Evolutionary conservation across 2,329 filamentous ascomycete genomes (phyloP).

Genomic region (Ascosphaera apis): DNA sequence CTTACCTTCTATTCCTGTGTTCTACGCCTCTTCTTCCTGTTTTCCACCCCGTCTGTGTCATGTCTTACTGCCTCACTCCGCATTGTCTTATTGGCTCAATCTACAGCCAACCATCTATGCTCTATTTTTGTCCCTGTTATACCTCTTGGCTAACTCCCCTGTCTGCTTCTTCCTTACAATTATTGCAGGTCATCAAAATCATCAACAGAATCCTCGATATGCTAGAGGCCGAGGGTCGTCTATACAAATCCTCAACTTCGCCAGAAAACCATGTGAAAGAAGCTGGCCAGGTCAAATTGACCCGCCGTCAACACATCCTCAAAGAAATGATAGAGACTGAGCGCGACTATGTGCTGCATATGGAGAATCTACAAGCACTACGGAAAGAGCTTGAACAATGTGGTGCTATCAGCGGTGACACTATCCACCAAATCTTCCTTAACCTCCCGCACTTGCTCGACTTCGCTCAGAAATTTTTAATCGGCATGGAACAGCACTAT

Average conservation of each 20-base stretch:
- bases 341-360: conserved; percentile 89
- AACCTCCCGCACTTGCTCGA: conserved; percentile 90
- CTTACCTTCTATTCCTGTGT: too few relatives aligned
- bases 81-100: not conserved
- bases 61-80: not conserved
- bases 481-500: conserved; percentile 88
- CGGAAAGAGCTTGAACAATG: conserved; percentile 79
- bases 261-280: conserved; percentile 1
- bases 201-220: conserved; percentile 83
- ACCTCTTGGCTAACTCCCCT: too few relatives aligned
- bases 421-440: conserved; percentile 82
- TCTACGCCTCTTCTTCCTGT: too few relatives aligned
- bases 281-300: conserved; percentile 33
- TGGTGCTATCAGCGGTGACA: conserved; percentile 68
- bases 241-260: conserved; percentile 38
- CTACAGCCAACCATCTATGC: too few relatives aligned
- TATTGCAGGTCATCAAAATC: conserved; percentile 70
- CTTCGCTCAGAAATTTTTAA: conserved; percentile 84
- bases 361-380: conserved; percentile 79
- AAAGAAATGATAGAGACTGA: conserved; percentile 85
- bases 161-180: too few relatives aligned
- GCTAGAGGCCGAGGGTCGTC: conserved; percentile 52
- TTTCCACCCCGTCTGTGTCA: too few relatives aligned
- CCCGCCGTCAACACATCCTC: conserved; percentile 68
- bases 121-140: too few relatives aligned